Percentiles rank a stretch among this genome's conserved stretches.
Evolutionary conservation across 495 filamentous ascomycete genomes (phyloP).

Genomic region (Sordaria brevicollis): DNA sequence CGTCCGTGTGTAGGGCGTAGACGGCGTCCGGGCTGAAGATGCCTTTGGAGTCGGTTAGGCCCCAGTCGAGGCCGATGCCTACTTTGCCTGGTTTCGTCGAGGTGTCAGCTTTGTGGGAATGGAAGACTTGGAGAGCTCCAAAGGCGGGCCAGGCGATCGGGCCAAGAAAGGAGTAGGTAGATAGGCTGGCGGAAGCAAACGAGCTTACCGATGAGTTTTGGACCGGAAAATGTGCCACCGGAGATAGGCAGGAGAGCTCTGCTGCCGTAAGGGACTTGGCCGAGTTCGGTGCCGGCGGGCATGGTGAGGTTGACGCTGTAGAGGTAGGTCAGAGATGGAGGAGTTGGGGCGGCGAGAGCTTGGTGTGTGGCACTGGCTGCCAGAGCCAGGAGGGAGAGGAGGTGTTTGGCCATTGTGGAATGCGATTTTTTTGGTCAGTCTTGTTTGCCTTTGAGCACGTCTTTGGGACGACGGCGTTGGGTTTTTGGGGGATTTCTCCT

Average conservation of each 20-base stretch:
- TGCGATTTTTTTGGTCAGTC: neutral
- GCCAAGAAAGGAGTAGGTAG: neutral
- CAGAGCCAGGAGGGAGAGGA: neutral
- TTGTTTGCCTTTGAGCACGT: neutral
- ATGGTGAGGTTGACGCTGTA: conserved; percentile 18
- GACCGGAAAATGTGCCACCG: conserved; percentile 12
- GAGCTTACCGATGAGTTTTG: conserved; percentile 3
- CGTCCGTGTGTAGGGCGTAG: conserved; percentile 10
- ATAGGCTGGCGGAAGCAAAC: neutral
- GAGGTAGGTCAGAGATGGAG: conserved; percentile 8
- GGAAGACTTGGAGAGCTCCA: neutral
- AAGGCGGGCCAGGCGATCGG: neutral
- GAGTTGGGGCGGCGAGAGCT: conserved; percentile 1
- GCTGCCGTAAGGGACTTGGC: conserved; percentile 8
- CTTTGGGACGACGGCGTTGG: neutral
- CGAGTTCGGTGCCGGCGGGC: conserved; percentile 7
- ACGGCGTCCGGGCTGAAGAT: conserved; percentile 13
- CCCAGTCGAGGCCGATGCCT: conserved; percentile 12
- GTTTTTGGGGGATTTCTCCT: neutral
- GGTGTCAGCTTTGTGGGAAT: too few relatives aligned
- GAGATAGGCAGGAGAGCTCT: conserved; percentile 11
- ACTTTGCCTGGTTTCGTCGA: conserved; percentile 6
- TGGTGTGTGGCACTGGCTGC: neutral
- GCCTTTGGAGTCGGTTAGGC: conserved; percentile 8
- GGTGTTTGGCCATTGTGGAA: neutral